These are phyloP conservation scores for Sphagnum magellanicum DNA, from an alignment of 228 moss, liverwort and hornwort species.

Conservation along the genomic window DNA sequence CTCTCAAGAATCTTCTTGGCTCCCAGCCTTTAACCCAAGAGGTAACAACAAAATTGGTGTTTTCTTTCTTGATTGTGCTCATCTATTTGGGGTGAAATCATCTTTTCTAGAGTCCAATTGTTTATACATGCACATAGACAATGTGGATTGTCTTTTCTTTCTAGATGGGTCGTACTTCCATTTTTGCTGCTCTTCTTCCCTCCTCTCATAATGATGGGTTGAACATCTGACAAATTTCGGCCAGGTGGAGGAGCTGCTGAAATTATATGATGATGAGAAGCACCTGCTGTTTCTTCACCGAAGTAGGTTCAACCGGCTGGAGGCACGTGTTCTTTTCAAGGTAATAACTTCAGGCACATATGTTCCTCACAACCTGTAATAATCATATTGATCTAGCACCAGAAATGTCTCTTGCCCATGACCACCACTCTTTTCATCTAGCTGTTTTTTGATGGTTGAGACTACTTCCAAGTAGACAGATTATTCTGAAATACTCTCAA, in stretches of 20 bases:
- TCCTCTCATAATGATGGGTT: background rate
- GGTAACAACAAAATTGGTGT: background rate
- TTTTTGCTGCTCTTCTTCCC: background rate
- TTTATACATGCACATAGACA: background rate
- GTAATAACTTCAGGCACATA: background rate
- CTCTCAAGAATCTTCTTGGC: background rate
- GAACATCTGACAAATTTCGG: background rate
- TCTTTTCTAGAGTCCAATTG: background rate
- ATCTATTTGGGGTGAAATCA: background rate
- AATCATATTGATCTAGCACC: too few species aligned
- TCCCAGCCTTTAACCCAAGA: background rate
- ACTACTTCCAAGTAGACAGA: background rate
- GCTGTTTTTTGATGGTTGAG: background rate
- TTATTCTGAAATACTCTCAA: background rate
- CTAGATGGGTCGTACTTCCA: background rate
- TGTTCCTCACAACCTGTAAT: background rate
- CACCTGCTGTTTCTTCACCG: conserved; percentile 1
- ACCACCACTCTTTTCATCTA: background rate
- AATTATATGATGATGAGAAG: background rate
- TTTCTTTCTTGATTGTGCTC: background rate
- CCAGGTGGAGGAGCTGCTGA: conserved; percentile 2
- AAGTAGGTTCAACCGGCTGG: background rate
- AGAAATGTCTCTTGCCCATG: too few species aligned
- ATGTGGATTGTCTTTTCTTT: background rate
- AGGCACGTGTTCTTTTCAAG: conserved; percentile 1